Evolutionary conservation across 2,329 filamentous ascomycete genomes (phyloP).

Genomic region (Aspergillus awamori): DNA sequence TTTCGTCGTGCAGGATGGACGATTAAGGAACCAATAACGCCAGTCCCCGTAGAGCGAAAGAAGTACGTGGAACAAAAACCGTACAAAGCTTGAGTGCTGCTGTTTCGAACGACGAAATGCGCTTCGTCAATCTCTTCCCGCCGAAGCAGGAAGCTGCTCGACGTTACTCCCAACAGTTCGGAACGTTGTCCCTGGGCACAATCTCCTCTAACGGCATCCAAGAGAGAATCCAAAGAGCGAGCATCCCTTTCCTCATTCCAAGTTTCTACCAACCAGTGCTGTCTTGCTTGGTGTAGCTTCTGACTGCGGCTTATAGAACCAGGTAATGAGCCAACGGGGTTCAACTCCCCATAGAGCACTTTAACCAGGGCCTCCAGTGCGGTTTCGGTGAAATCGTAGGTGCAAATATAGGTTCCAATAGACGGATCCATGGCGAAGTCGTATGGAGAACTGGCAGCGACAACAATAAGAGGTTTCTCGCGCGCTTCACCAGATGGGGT

Average conservation of each 20-base stretch:
- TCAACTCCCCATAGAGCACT: slow-evolving; percentile 76
- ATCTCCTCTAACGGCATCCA: slow-evolving; percentile 69
- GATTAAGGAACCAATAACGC: slow-evolving; percentile 81
- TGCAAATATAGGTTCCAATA: slow-evolving; percentile 91
- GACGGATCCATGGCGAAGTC: slow-evolving; percentile 92
- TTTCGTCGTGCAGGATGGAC: slow-evolving; percentile 86
- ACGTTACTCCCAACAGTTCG: slow-evolving; percentile 68
- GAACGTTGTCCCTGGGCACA: slow-evolving; percentile 64
- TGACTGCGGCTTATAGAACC: slow-evolving; percentile 84
- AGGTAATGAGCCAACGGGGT: slow-evolving; percentile 59
- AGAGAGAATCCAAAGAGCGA: slow-evolving; percentile 71
- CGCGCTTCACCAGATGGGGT: slow-evolving; percentile 45
- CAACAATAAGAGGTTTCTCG: slow-evolving; percentile 84
- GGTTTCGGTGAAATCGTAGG: slow-evolving; percentile 93
- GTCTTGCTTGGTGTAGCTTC: slow-evolving; percentile 83
- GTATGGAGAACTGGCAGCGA: slow-evolving; percentile 92
- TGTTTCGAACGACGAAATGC: slow-evolving; percentile 92
- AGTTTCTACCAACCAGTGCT: slow-evolving; percentile 91
- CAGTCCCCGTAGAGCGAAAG: slow-evolving; percentile 68
- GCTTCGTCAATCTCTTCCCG: slow-evolving; percentile 73
- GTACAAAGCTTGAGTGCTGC: slow-evolving; percentile 85
- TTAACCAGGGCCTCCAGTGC: slow-evolving; percentile 83
- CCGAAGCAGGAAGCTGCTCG: slow-evolving; percentile 74
- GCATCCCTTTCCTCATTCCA: slow-evolving; percentile 81
- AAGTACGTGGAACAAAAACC: slow-evolving; percentile 91